Percentiles rank a stretch among this genome's conserved stretches.
Evolutionary conservation across 2,329 filamentous ascomycete species (phyloP).

Genomic region (Colletotrichum orchidophilum): DNA sequence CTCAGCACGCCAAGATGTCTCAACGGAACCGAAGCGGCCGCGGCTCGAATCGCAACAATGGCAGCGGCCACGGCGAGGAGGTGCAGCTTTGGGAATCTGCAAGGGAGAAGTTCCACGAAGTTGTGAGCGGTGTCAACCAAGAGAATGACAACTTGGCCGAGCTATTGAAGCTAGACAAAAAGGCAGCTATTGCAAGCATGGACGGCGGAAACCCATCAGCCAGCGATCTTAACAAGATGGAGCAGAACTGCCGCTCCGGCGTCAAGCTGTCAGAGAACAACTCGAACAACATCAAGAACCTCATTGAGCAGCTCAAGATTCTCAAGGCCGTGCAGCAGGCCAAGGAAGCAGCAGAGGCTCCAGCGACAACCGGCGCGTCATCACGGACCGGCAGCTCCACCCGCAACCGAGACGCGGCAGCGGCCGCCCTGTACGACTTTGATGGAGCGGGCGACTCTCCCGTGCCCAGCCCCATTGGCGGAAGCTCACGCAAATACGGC

Average conservation of each 20-base stretch:
- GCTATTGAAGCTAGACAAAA: constrained; percentile 52
- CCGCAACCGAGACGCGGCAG: constrained; percentile 35
- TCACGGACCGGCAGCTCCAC: constrained; percentile 34
- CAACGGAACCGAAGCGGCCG: constrained; percentile 56
- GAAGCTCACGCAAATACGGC: constrained; percentile 44
- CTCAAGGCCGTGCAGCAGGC: constrained; percentile 53
- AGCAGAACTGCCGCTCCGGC: constrained; percentile 52
- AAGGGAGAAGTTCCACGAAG: constrained; percentile 50
- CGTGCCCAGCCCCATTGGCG: constrained; percentile 53
- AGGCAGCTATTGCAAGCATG: constrained; percentile 49
- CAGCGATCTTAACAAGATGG: constrained; percentile 51
- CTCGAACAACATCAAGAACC: constrained; percentile 45
- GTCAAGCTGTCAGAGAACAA: constrained; percentile 53
- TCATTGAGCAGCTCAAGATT: constrained; percentile 55
- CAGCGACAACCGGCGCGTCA: constrained; percentile 30
- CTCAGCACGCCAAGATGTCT: constrained; percentile 45
- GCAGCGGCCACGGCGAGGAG: constrained; percentile 54
- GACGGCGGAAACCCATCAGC: constrained; percentile 42
- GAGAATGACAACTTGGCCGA: constrained; percentile 53
- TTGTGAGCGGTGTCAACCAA: constrained; percentile 50
- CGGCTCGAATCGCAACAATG: constrained; percentile 55
- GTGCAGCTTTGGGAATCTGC: constrained; percentile 53
- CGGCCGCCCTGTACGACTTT: constrained; percentile 54
- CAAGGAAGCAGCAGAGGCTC: constrained; percentile 50
- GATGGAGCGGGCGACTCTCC: constrained; percentile 56